These are phyloP conservation scores for Prosopis cineraria DNA, from an alignment of 306 rosid species.

Conservation along the genomic window DNA sequence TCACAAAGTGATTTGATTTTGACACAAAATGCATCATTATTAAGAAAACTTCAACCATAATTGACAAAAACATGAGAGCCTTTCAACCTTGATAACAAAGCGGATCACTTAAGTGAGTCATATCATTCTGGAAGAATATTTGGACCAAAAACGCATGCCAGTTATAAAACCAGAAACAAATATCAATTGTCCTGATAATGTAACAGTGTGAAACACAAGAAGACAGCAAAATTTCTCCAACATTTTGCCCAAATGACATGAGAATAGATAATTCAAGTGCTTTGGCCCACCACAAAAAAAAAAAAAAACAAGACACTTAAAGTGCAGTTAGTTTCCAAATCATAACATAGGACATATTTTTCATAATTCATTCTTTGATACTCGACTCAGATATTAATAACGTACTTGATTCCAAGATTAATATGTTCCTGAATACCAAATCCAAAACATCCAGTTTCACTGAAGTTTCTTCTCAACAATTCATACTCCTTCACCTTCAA, in stretches of 20 bases:
- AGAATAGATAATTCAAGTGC: not conserved
- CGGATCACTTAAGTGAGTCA: not conserved
- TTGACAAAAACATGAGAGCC: not conserved
- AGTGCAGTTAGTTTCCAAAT: not conserved
- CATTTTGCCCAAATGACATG: not conserved
- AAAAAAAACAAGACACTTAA: no score
- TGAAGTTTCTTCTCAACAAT: conserved; percentile 64
- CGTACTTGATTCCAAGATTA: conserved; percentile 73
- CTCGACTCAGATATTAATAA: not conserved
- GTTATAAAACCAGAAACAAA: not conserved
- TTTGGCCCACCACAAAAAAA: no score
- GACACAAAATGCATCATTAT: not conserved
- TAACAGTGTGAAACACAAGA: not conserved
- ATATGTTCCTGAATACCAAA: conserved; percentile 78
- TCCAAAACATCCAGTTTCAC: conserved; percentile 73
- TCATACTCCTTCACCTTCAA: conserved; percentile 76
- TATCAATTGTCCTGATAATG: not conserved
- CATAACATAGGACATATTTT: not conserved
- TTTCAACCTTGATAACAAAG: not conserved
- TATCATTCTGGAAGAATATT: no score
- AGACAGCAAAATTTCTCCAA: not conserved
- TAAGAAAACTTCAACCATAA: not conserved
- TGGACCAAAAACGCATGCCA: no score
- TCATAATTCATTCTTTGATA: not conserved
- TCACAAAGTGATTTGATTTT: not conserved